These are phyloP conservation scores for Cruciata laevipes DNA, from an alignment of 257 asterid species.

Conservation along the genomic window DNA sequence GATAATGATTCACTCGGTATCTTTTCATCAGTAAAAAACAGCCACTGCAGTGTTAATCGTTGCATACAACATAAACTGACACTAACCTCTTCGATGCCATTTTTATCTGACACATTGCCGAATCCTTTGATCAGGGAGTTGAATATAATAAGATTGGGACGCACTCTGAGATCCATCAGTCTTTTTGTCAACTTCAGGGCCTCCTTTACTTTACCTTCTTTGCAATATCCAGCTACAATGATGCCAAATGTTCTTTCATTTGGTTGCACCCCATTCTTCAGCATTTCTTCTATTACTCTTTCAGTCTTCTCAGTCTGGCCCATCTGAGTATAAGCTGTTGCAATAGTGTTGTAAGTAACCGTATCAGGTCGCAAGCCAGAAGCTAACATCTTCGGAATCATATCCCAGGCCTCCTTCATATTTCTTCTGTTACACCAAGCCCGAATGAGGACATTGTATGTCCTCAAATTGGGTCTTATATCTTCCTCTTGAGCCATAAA, in stretches of 20 bases:
- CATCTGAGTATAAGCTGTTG: constrained; percentile 44
- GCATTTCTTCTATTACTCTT: constrained; percentile 50
- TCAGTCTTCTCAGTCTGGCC: constrained; percentile 46
- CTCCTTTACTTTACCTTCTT: constrained; percentile 50
- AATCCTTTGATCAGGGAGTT: constrained; percentile 64
- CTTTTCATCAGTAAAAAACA: not conserved
- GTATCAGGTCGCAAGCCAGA: constrained; percentile 49
- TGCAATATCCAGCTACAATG: constrained; percentile 55
- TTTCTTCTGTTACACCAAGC: constrained; percentile 59
- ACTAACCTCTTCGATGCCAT: constrained; percentile 60
- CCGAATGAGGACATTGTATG: constrained; percentile 55
- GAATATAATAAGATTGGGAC: constrained; percentile 47
- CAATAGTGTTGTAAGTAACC: constrained; percentile 56
- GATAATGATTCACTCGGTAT: not conserved
- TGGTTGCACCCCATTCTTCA: constrained; percentile 41
- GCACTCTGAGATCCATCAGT: constrained; percentile 50
- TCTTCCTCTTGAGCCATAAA: constrained; percentile 42
- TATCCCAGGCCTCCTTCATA: constrained; percentile 43
- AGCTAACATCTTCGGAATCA: constrained; percentile 42
- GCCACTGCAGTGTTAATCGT: not conserved
- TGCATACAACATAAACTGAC: not conserved
- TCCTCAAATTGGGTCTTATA: constrained; percentile 48
- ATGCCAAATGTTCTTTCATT: constrained; percentile 62
- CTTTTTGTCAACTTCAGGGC: constrained; percentile 52
- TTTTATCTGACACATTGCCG: constrained; percentile 40